A percentile compares a stretch with the other conserved stretches of the same genome.
These are phyloP conservation scores for Rhizopogon roseolus DNA, from an alignment of 768 basidiomycete genomes.

Conservation along the genomic window DNA sequence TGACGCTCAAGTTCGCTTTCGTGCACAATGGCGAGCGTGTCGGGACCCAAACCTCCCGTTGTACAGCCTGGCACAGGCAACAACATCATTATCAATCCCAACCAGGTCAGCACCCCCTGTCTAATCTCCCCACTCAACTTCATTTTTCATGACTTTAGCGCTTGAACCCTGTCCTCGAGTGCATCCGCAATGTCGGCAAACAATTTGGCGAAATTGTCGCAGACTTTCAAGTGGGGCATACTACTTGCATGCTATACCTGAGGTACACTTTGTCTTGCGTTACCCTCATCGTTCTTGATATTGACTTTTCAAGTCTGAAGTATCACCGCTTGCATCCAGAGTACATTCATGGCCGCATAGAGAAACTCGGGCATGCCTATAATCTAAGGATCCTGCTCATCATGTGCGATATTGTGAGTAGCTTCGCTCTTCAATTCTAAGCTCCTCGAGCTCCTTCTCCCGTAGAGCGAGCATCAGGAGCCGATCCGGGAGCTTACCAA, in stretches of 20 bases:
- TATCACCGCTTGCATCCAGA: slow-evolving; percentile 98
- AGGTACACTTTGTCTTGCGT: slow-evolving; percentile 46
- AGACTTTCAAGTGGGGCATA: slow-evolving; percentile 94
- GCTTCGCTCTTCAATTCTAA: background rate
- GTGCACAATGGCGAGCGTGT: background rate
- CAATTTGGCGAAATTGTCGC: slow-evolving; percentile 92
- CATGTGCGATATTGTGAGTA: slow-evolving; percentile 84
- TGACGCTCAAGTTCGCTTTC: no score
- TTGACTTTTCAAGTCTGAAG: slow-evolving; percentile 52
- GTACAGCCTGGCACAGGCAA: slow-evolving; percentile 63
- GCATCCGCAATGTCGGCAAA: slow-evolving; percentile 84
- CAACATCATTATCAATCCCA: slow-evolving; percentile 57
- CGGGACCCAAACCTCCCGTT: slow-evolving; percentile 41
- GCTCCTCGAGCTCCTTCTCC: background rate
- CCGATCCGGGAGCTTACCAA: slow-evolving; percentile 92
- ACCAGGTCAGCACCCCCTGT: slow-evolving; percentile 39
- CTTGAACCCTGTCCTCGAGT: slow-evolving; percentile 84
- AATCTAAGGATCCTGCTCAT: slow-evolving; percentile 82
- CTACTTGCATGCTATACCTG: slow-evolving; percentile 87
- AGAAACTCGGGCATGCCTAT: slow-evolving; percentile 78
- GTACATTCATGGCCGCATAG: slow-evolving; percentile 89
- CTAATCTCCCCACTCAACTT: background rate
- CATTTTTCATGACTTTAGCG: slow-evolving; percentile 41
- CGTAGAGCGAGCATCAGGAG: slow-evolving; percentile 87
- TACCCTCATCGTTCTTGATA: background rate